A percentile compares a stretch with the other conserved stretches of the same genome.
Conservation (phyloP, 345 rosid species). For the Eucalyptus grandis region DNA sequence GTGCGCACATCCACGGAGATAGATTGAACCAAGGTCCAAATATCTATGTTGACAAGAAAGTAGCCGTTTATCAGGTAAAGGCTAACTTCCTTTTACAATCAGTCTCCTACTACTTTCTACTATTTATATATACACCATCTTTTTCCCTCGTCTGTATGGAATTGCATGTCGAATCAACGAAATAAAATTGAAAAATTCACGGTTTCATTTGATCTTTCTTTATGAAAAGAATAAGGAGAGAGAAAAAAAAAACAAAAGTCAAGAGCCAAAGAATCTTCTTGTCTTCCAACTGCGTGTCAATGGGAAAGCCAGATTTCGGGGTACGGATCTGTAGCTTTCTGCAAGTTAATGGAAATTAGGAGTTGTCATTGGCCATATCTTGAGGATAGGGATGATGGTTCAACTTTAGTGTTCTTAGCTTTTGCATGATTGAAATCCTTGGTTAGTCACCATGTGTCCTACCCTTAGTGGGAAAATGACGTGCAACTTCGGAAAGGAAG, state of each 20-base stretch:
- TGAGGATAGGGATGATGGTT: constrained; percentile 7
- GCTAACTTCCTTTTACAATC: not conserved
- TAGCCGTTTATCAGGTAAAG: not conserved
- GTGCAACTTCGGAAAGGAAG: not conserved
- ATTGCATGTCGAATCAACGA: not conserved
- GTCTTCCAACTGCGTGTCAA: not conserved
- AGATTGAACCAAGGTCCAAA: not conserved
- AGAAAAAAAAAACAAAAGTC: not conserved
- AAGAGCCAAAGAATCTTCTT: not conserved
- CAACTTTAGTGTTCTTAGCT: not conserved
- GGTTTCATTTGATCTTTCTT: not conserved
- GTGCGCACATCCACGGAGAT: not conserved
- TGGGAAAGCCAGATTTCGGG: not conserved
- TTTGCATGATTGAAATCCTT: not conserved
- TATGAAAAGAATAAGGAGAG: not conserved
- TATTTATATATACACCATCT: not conserved
- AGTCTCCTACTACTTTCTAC: not conserved
- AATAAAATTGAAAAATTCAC: not conserved
- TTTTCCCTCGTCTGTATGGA: not conserved
- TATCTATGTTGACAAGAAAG: not conserved
- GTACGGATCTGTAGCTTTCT: constrained; percentile 2
- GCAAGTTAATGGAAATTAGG: not conserved
- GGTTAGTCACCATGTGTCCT: not conserved
- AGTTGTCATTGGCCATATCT: not conserved
- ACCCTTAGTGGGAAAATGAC: constrained; percentile 5